Conservation (phyloP, 352 stramenopile genomes). For the Phytophthora ohioensis region DNA sequence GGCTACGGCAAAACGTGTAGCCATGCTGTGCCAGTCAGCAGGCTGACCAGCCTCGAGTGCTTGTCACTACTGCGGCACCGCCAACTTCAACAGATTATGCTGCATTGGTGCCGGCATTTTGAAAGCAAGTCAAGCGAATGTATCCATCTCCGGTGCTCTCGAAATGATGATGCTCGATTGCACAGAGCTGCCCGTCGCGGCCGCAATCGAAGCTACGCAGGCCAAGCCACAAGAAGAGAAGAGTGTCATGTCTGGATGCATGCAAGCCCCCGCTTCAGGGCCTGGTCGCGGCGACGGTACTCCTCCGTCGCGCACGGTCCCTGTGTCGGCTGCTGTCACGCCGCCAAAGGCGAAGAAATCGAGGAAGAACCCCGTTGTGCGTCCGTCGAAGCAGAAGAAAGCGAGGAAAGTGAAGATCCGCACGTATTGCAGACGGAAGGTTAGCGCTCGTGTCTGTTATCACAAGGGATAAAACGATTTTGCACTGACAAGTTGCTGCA, state of each 20-base stretch:
- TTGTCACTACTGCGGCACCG: conserved; percentile 15
- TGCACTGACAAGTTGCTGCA: background rate
- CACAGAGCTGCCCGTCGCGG: background rate
- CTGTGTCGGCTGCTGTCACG: background rate
- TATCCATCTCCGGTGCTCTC: conserved; percentile 6
- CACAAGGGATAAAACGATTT: background rate
- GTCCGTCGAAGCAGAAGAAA: conserved; percentile 9
- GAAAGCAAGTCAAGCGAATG: conserved; percentile 18
- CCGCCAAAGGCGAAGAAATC: conserved; percentile 11
- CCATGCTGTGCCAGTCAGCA: background rate
- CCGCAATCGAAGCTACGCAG: background rate
- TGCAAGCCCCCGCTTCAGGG: background rate
- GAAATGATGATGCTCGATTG: conserved; percentile 24
- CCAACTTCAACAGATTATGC: conserved; percentile 35
- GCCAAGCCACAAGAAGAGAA: background rate
- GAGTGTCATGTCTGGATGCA: background rate
- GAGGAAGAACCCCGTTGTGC: background rate
- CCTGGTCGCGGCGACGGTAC: background rate
- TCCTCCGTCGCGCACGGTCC: background rate
- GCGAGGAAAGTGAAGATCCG: conserved; percentile 27
- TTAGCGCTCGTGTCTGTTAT: background rate
- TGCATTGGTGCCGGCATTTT: background rate
- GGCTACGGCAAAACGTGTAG: too few species aligned
- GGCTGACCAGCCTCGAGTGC: background rate
- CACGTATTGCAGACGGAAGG: conserved; percentile 38